These are phyloP conservation scores for Zalaria obscura DNA, from an alignment of 2,329 filamentous ascomycete genomes.

Conservation along the genomic window DNA sequence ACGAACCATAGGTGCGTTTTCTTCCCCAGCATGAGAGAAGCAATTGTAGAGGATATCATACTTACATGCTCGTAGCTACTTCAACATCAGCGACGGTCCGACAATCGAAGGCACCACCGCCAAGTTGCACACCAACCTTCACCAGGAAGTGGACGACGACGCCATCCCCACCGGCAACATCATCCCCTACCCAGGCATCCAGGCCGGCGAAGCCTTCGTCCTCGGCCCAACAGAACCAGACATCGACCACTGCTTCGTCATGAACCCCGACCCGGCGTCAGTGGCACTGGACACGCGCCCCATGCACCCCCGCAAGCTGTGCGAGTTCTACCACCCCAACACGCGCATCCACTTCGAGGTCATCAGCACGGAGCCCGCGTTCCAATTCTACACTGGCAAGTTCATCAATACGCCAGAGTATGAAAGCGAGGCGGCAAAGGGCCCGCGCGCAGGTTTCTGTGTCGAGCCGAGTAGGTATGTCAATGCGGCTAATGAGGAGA, in stretches of 20 bases:
- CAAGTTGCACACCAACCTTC: slow-evolving; percentile 42
- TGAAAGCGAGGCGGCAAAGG: slow-evolving; percentile 46
- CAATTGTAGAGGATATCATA: not conserved
- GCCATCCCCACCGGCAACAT: slow-evolving; percentile 63
- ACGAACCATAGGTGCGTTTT: slow-evolving; percentile 68
- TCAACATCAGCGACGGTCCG: slow-evolving; percentile 49
- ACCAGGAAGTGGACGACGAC: slow-evolving; percentile 59
- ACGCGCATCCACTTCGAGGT: slow-evolving; percentile 74
- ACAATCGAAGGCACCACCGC: slow-evolving; percentile 50
- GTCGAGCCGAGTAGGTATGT: slow-evolving; percentile 86
- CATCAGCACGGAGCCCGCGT: slow-evolving; percentile 81
- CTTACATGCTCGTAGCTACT: slow-evolving; percentile 33
- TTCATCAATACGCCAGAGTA: slow-evolving; percentile 58
- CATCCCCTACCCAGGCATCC: slow-evolving; percentile 48
- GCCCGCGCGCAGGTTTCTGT: slow-evolving; percentile 65
- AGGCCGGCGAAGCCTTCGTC: slow-evolving; percentile 53
- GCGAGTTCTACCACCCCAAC: slow-evolving; percentile 58
- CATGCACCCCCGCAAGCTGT: slow-evolving; percentile 50
- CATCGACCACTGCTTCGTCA: slow-evolving; percentile 83
- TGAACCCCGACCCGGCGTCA: slow-evolving; percentile 46
- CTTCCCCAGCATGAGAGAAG: not conserved
- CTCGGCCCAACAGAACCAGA: slow-evolving; percentile 58
- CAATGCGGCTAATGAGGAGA: slow-evolving; percentile 69
- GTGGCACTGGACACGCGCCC: slow-evolving; percentile 37
- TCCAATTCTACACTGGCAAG: slow-evolving; percentile 92